Percentiles rank a stretch among this genome's conserved stretches.
Conservation (phyloP, 1,139 yeast genomes). For the Hanseniaspora gamundiae region DNA sequence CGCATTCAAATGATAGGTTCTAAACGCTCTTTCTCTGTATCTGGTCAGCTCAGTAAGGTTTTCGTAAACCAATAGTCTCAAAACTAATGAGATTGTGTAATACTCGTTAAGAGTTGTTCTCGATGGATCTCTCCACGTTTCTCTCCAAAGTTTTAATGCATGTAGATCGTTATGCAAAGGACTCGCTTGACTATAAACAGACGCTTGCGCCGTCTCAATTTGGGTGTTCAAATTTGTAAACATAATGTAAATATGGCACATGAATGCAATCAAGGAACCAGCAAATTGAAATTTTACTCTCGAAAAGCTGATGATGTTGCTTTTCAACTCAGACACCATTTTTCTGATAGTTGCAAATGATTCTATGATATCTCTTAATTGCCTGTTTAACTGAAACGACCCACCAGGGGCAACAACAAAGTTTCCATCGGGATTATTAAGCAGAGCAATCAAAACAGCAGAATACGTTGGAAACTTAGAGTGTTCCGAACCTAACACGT, state of each 20-base stretch:
- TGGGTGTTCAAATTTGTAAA: constrained; percentile 24
- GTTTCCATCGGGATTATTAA: constrained; percentile 11
- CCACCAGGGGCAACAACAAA: constrained; percentile 23
- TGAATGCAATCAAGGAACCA: constrained; percentile 24
- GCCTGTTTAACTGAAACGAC: constrained; percentile 18
- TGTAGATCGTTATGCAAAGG: background rate
- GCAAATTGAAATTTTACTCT: constrained; percentile 26
- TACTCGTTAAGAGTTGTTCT: background rate
- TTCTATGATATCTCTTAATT: constrained; percentile 22
- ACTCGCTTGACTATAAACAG: constrained; percentile 8
- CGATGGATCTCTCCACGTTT: constrained; percentile 14
- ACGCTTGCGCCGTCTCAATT: constrained; percentile 18
- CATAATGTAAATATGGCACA: constrained; percentile 22
- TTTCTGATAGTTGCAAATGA: constrained; percentile 22
- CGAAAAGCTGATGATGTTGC: constrained; percentile 25
- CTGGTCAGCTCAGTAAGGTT: constrained; percentile 23
- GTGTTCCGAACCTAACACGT: background rate
- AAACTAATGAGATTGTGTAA: constrained; percentile 10
- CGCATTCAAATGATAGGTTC: constrained; percentile 14
- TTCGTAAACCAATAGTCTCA: constrained; percentile 23
- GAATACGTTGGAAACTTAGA: background rate
- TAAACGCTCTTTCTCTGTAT: constrained; percentile 22
- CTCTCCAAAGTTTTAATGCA: constrained; percentile 21
- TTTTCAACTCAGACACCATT: constrained; percentile 24
- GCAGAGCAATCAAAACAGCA: background rate